phyloP scores from a whole-genome alignment of 495 filamentous ascomycete genomes.

The Neurospora sp. region DNA sequence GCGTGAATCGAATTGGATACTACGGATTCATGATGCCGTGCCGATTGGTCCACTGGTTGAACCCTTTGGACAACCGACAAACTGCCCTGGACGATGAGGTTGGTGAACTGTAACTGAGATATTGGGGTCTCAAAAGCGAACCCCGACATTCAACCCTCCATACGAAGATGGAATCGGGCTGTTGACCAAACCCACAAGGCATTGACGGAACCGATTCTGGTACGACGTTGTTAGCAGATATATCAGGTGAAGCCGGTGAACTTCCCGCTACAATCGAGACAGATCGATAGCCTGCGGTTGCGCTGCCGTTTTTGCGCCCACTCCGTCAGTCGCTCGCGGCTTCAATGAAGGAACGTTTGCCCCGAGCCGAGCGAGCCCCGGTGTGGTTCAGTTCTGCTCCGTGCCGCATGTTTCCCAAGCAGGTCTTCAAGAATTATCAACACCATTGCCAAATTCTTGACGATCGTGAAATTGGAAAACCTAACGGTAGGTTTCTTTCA shows the following conservation, averaged over 20 bases:
- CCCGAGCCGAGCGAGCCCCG: background rate
- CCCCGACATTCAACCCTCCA: background rate
- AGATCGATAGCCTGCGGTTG: too few relatives aligned
- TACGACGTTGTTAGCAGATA: background rate
- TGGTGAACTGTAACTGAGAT: background rate
- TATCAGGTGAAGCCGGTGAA: background rate
- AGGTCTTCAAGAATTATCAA: background rate
- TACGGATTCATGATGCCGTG: background rate
- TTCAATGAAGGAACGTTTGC: background rate
- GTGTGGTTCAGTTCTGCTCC: background rate
- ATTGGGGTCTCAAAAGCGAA: background rate
- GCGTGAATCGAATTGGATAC: background rate
- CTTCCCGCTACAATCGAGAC: background rate
- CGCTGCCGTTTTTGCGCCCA: background rate
- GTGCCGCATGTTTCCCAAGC: background rate
- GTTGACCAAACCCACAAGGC: background rate
- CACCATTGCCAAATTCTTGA: background rate
- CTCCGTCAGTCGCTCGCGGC: background rate
- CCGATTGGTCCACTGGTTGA: background rate
- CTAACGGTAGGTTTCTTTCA: too few relatives aligned
- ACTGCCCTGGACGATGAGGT: background rate
- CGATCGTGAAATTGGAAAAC: background rate
- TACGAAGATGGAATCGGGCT: background rate
- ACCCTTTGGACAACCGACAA: background rate
- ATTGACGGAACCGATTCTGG: background rate